These are phyloP conservation scores for Vaccinium macrocarpon DNA, from an alignment of 148 eudicot genomes.

Conservation along the genomic window DNA sequence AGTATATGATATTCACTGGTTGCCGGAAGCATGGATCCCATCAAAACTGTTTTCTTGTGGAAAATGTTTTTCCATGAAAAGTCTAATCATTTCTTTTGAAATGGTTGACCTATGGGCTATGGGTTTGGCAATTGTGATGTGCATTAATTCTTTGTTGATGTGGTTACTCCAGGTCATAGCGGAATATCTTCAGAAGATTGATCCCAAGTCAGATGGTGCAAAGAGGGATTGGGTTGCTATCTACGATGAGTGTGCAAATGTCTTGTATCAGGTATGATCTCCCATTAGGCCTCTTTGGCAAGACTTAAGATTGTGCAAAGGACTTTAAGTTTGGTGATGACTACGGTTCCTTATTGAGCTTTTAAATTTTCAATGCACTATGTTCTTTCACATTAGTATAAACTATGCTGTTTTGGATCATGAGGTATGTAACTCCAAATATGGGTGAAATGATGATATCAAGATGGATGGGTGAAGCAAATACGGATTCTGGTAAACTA, in stretches of 20 bases:
- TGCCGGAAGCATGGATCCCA: background rate
- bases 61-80: background rate
- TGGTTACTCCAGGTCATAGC: constrained; percentile 69
- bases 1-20: background rate
- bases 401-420: background rate
- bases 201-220: constrained; percentile 99
- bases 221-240: constrained; percentile 99
- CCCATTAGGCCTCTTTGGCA: constrained; percentile 8
- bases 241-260: constrained; percentile 96
- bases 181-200: constrained; percentile 95
- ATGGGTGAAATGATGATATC: background rate
- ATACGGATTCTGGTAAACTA: background rate
- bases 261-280: constrained; percentile 70
- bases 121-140: constrained; percentile 4
- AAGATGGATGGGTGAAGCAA: constrained; percentile 5
- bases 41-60: background rate
- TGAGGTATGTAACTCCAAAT: background rate
- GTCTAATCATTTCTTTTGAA: background rate
- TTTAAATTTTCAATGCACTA: background rate
- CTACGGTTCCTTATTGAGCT: background rate
- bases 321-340: background rate
- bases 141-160: constrained; percentile 12
- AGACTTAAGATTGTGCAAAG: background rate
- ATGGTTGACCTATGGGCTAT: background rate
- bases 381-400: background rate